Percentiles rank a stretch among this genome's conserved stretches.
These are phyloP conservation scores for Solanum pennellii DNA, from an alignment of 257 asterid genomes.

Conservation along the genomic window DNA sequence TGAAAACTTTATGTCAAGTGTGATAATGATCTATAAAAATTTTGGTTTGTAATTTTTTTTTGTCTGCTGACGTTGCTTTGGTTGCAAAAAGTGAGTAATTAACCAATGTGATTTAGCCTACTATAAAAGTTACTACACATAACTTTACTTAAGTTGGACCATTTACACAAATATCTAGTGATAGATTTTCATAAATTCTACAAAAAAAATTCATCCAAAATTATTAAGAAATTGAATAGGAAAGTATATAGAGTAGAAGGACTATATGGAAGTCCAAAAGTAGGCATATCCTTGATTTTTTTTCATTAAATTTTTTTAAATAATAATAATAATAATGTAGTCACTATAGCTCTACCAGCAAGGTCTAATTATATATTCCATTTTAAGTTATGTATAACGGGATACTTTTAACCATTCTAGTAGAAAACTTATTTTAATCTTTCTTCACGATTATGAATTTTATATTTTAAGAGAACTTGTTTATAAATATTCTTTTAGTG, in stretches of 20 bases:
- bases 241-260: background rate
- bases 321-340: background rate
- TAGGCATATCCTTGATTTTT: background rate
- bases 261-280: background rate
- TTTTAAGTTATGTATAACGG: background rate
- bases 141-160: background rate
- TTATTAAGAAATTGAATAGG: background rate
- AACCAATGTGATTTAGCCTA: background rate
- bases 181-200: background rate
- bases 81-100: background rate
- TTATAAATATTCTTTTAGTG: background rate
- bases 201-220: background rate
- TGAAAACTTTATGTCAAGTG: background rate
- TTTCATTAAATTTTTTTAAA: background rate
- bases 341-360: background rate
- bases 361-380: background rate
- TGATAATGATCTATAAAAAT: background rate
- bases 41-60: background rate
- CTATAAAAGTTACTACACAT: background rate
- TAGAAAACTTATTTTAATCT: too few relatives aligned
- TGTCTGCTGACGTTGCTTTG: background rate
- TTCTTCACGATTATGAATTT: background rate
- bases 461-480: background rate
- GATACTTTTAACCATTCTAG: background rate
- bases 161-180: background rate